A percentile compares a stretch with the other conserved stretches of the same genome.
Evolutionary conservation across 108 stramenopile genomes (phyloP).

Genomic region (Cyclotella baltica): DNA sequence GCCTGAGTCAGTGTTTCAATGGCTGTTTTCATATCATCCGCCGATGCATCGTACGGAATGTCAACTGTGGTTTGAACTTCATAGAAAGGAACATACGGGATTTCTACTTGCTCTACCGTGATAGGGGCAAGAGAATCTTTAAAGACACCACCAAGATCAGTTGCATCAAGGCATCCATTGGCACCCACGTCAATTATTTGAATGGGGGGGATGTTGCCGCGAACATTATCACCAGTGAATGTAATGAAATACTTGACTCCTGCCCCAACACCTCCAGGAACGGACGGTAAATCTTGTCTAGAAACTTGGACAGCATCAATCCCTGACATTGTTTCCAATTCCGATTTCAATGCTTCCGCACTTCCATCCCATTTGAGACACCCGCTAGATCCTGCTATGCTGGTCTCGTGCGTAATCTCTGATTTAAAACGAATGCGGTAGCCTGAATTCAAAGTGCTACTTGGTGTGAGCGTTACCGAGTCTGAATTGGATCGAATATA

Average conservation of each 20-base stretch:
- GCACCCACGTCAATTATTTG: slow-evolving; percentile 54
- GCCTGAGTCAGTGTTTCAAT: slow-evolving; percentile 67
- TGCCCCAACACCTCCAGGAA: slow-evolving; percentile 33
- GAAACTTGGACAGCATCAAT: slow-evolving; percentile 61
- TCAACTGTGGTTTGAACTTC: slow-evolving; percentile 73
- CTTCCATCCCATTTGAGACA: slow-evolving; percentile 60
- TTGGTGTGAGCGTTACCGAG: slow-evolving; percentile 46
- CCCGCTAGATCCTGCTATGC: slow-evolving; percentile 50
- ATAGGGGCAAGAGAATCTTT: slow-evolving; percentile 39
- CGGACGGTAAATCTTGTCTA: slow-evolving; percentile 26
- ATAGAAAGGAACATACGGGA: slow-evolving; percentile 75
- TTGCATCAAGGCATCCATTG: slow-evolving; percentile 61
- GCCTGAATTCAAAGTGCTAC: slow-evolving; percentile 42
- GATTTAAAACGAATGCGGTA: slow-evolving; percentile 60
- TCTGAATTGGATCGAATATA: slow-evolving; percentile 37
- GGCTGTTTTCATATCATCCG: slow-evolving; percentile 73
- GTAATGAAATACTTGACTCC: slow-evolving; percentile 67
- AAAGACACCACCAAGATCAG: slow-evolving; percentile 38
- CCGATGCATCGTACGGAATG: slow-evolving; percentile 68
- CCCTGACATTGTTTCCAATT: slow-evolving; percentile 63
- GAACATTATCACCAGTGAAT: slow-evolving; percentile 73
- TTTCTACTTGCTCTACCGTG: slow-evolving; percentile 33
- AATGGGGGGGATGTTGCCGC: slow-evolving; percentile 72
- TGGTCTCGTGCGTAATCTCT: slow-evolving; percentile 48
- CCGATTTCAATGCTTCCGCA: slow-evolving; percentile 51